Base-by-base conservation (phyloP, 139 green algal genomes). In the Protoeuglena noctilucae region DNA sequence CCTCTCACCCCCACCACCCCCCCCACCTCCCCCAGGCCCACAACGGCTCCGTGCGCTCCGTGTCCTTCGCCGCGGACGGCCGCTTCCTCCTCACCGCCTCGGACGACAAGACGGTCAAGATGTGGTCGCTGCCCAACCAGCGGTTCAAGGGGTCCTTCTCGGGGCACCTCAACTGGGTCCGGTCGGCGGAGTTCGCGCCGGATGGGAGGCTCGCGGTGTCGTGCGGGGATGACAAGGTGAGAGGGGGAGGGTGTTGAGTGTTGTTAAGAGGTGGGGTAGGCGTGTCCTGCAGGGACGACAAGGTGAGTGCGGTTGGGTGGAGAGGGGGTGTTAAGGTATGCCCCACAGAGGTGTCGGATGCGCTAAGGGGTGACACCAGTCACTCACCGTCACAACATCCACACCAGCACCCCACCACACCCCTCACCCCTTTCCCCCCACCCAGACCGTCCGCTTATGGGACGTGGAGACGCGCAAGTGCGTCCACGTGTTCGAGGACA, bases 41-140 rank as follows among this genome's bases (percentile, higher is more conserved):
- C 66, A 86, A 71, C 1, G 83, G 69, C 53, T 81, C 80, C 0
- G 83, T 94, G 24, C 74, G 84, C 1, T 74, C 69, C 51, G 82
- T 89, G 17, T 47, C 47, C 6, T 94, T 94, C 58, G 83, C 76
- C 12, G 31, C 50, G 4, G 75, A 92, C 62, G 84, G 84, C 40
- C 67, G 61, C 26, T 70, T 74, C 62, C 77, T 94, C 27, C 58
- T 85, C 25, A 83, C 81, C 16, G 74, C 57, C 39, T 75, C 75
- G 16, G 84, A 94, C 60, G 84, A 94, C 67, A 94, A 94, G 61
- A 88, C 76, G 3, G 61, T 91, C 49, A 93, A 93, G 78, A 74
- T 93, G 25, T 94, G 84, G 84, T 77, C 75, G 0, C 59, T 88
- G 27, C 74, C 74, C 0, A 70, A 63, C 0, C 83, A 89, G 67